Evolutionary conservation across 176 grass and related monocot genomes (phyloP), one percentile per base, ranked within the genome.

Genomic region (Carex littledalei): DNA sequence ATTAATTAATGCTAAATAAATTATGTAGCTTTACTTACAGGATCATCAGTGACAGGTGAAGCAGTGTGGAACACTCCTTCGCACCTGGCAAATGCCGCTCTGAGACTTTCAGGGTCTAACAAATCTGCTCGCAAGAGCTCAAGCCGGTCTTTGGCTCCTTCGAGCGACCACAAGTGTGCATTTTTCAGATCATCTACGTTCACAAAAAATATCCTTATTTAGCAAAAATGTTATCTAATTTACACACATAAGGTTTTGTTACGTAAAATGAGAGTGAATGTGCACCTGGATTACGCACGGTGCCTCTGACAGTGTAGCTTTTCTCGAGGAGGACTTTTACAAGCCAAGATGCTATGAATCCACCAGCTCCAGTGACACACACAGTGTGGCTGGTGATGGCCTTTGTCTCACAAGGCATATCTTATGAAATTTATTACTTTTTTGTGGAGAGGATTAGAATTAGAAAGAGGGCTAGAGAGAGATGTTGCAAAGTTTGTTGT

Each of bases 51-150:
- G 1, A 98, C 88, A 9, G 95, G 95, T 52, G 84, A 98, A 8
- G 91, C 92, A 22, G 92, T 85, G 82, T 98, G 95, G 84, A 98
- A 98, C 15, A 98, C 95, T 79, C 92, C 92, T 35, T 94, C 85
- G 82, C 95, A 94, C 26, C 92, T 89, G 43, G 71, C 55, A 85
- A 98, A 67, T 75, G 95, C 92, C 0, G 54, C 80, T 6, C 79
- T 77, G 32, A 98, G 86, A 24, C 91, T 85, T 34, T 59, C 88
- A 69, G 24, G 81, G 88, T 98, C 95, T 76, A 98, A 86, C 47
- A 98, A 88, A 79, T 98, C 95, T 6, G 89, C 95, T 78, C 60
- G 47, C 88, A 88, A 84, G 59, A 94, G 89, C 54, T 47, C 62
- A 18, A 98, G 87, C 82, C 91, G 13, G 87, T 98, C 91, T 54